Percentiles rank a stretch among this genome's conserved stretches.
These are phyloP conservation scores for Podosphaera leucotricha DNA, from an alignment of 2,329 filamentous ascomycete species.

Conservation along the genomic window DNA sequence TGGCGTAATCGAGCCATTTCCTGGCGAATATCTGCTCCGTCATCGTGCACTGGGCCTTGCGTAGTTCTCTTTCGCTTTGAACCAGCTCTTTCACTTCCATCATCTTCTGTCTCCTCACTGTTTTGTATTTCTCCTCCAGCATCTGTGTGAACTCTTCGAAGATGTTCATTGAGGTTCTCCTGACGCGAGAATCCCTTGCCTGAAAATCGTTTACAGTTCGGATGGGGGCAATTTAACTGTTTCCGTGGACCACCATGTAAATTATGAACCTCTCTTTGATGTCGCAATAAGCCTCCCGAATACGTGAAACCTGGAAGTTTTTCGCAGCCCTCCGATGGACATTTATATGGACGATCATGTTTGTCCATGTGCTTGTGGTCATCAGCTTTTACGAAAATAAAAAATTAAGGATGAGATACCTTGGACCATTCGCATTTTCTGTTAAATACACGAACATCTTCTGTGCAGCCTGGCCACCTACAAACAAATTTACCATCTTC, in stretches of 20 bases:
- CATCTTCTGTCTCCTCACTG: constrained; percentile 19
- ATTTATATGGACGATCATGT: constrained; percentile 83
- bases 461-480: constrained; percentile 42
- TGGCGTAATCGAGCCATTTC: constrained; percentile 43
- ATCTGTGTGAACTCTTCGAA: constrained; percentile 62
- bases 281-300: constrained; percentile 66
- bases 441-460: constrained; percentile 41
- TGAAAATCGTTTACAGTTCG: constrained; percentile 69
- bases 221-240: constrained; percentile 62
- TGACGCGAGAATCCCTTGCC: constrained; percentile 80
- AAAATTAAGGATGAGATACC: constrained; percentile 24
- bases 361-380: constrained; percentile 77
- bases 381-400: constrained; percentile 1
- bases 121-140: constrained; percentile 14
- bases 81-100: constrained; percentile 23
- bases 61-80: constrained; percentile 20
- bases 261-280: constrained; percentile 81
- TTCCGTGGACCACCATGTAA: constrained; percentile 54
- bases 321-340: constrained; percentile 57
- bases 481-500: constrained; percentile 56
- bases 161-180: constrained; percentile 83
- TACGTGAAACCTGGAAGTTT: constrained; percentile 91
- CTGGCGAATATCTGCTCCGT: constrained; percentile 24
- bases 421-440: constrained; percentile 71
- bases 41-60: constrained; percentile 19